phyloP scores from a whole-genome alignment of 2,329 filamentous ascomycete species.

The Microcera coccophila region DNA sequence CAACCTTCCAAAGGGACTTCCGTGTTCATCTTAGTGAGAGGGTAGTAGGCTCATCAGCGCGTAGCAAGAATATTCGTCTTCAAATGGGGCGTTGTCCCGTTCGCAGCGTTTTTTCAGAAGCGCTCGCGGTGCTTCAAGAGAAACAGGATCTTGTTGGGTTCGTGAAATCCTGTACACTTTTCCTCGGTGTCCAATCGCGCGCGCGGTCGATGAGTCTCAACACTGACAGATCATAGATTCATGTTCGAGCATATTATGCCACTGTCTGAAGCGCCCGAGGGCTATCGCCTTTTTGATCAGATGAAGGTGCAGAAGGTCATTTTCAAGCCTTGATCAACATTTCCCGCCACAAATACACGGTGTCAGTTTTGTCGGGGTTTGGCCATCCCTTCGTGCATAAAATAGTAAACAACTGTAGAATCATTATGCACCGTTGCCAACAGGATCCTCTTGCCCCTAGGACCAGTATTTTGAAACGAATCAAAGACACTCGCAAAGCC shows the following conservation, averaged over 20 bases:
- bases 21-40: conserved; percentile 2
- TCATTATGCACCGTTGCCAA: conserved; percentile 73
- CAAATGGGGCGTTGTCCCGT: conserved; percentile 78
- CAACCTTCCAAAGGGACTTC: not conserved
- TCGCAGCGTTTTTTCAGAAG: conserved; percentile 63
- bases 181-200: not conserved
- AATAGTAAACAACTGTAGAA: conserved; percentile 79
- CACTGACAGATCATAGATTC: conserved; percentile 49
- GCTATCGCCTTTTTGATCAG: conserved; percentile 67
- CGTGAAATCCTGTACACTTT: conserved; percentile 28
- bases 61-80: conserved; percentile 65
- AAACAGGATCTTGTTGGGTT: conserved; percentile 65
- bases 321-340: conserved; percentile 48
- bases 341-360: not conserved
- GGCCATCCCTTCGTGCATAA: conserved; percentile 81
- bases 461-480: conserved; percentile 45
- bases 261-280: conserved; percentile 60
- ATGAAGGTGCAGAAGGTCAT: conserved; percentile 73
- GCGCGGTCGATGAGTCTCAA: not conserved
- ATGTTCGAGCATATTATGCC: conserved; percentile 76
- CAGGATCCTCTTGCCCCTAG: conserved; percentile 64
- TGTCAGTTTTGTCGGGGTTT: conserved; percentile 78
- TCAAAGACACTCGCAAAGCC: conserved; percentile 69
- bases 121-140: conserved; percentile 60
- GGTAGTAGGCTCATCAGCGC: conserved; percentile 19